A percentile compares a stretch with the other conserved stretches of the same genome.
Evolutionary conservation across 352 stramenopile genomes (phyloP).

Genomic region (Globisporangium apiculatum): DNA sequence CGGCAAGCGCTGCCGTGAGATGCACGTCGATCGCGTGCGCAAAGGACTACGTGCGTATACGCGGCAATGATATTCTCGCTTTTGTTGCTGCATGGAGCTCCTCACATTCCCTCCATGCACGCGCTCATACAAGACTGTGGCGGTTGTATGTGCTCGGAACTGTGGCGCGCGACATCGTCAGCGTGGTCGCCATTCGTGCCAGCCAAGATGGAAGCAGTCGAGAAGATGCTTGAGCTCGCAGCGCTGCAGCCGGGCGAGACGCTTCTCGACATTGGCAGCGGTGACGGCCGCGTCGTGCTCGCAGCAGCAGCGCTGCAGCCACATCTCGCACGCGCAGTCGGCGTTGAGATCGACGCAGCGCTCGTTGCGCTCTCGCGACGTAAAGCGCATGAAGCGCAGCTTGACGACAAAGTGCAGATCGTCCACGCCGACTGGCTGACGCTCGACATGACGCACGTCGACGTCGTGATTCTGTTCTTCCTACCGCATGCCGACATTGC

Average conservation of each 20-base stretch:
- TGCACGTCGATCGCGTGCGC: constrained; percentile 50
- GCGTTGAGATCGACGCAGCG: constrained; percentile 50
- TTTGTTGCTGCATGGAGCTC: neutral
- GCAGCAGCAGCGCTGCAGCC: constrained; percentile 21
- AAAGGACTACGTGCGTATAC: constrained; percentile 34
- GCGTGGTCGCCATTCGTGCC: constrained; percentile 69
- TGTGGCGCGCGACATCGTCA: constrained; percentile 8
- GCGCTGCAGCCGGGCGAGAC: constrained; percentile 31
- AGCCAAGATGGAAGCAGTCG: constrained; percentile 45
- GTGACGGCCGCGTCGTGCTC: constrained; percentile 54
- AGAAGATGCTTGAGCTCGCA: constrained; percentile 39
- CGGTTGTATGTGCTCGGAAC: constrained; percentile 1
- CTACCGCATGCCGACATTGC: constrained; percentile 47
- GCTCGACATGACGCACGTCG: constrained; percentile 32
- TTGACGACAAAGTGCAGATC: constrained; percentile 24
- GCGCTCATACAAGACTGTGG: neutral
- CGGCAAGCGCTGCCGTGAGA: constrained; percentile 33
- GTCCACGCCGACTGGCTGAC: constrained; percentile 47
- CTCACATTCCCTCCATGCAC: neutral
- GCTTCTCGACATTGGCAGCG: constrained; percentile 57
- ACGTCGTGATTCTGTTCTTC: constrained; percentile 61
- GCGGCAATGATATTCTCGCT: neutral
- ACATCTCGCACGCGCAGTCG: constrained; percentile 20
- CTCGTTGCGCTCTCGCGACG: constrained; percentile 38
- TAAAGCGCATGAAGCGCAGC: constrained; percentile 5